These are phyloP conservation scores for Camillea tinctor DNA, from an alignment of 2,329 filamentous ascomycete genomes.

Conservation along the genomic window DNA sequence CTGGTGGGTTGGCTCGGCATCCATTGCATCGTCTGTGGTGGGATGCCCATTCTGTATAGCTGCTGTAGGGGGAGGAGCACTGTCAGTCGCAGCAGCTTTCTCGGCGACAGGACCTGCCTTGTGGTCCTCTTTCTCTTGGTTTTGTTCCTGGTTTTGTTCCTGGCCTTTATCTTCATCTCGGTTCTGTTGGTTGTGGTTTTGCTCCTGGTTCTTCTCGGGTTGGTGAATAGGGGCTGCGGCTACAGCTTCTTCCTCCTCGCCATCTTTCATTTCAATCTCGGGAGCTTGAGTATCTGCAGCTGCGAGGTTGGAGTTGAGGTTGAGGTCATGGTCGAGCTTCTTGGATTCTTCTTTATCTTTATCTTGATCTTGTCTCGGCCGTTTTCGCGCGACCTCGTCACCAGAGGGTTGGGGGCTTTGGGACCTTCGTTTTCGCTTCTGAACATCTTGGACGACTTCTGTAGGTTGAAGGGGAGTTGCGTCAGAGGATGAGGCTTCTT, in stretches of 20 bases:
- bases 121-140: constrained; percentile 5
- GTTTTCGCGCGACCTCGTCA: constrained; percentile 55
- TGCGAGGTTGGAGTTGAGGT: too few species aligned
- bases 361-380: constrained; percentile 43
- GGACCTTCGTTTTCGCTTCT: constrained; percentile 67
- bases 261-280: constrained; percentile 16
- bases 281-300: neutral
- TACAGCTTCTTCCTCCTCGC: constrained; percentile 4
- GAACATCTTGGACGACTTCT: constrained; percentile 47
- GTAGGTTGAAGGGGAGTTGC: constrained; percentile 23
- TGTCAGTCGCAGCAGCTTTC: constrained; percentile 3
- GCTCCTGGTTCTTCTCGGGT: neutral
- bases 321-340: too few species aligned
- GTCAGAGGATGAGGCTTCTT: constrained; percentile 12
- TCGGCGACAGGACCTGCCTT: neutral
- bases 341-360: constrained; percentile 11
- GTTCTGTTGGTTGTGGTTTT: constrained; percentile 2
- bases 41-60: constrained; percentile 8
- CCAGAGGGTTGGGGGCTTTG: constrained; percentile 57
- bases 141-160: neutral
- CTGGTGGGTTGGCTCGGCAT: constrained; percentile 13
- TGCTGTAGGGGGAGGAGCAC: neutral
- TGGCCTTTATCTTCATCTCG: too few species aligned
- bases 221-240: constrained; percentile 1
- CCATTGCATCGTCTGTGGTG: constrained; percentile 15